phyloP scores from a whole-genome alignment of 1,284 basidiomycete genomes.

The Marasmius tenuissimus region DNA sequence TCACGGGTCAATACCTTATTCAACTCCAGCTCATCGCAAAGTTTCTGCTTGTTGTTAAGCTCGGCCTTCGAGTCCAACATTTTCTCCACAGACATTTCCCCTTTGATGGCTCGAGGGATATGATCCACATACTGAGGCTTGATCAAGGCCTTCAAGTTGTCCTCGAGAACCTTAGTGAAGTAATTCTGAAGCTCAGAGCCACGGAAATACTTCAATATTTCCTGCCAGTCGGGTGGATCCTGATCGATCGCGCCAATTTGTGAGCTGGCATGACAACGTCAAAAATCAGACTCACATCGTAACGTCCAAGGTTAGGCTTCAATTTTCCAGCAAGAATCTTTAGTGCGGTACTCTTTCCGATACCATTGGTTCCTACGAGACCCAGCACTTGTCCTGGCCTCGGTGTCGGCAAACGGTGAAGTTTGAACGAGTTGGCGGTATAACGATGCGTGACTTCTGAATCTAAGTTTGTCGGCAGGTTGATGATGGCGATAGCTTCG shows the following conservation, averaged over 20 bases:
- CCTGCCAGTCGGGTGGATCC: conserved; percentile 97
- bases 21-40: conserved; percentile 85
- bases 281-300: conserved; percentile 62
- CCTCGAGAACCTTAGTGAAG: conserved; percentile 98
- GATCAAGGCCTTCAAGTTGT: conserved; percentile 95
- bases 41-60: conserved; percentile 78
- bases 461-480: conserved; percentile 93
- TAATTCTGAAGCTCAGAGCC: conserved; percentile 98
- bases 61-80: conserved; percentile 92
- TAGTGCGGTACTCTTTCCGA: conserved; percentile 94
- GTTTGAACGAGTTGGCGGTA: conserved; percentile 96
- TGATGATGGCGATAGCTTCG: conserved; percentile 96
- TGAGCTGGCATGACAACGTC: neutral
- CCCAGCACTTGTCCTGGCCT: conserved; percentile 95
- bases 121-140: conserved; percentile 99
- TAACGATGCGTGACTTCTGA: conserved; percentile 96
- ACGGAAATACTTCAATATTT: conserved; percentile 96
- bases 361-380: conserved; percentile 97
- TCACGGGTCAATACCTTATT: conserved; percentile 84
- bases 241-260: conserved; percentile 26
- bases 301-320: conserved; percentile 90
- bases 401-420: conserved; percentile 94
- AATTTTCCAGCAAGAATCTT: conserved; percentile 95
- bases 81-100: conserved; percentile 77
- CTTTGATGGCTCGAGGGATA: conserved; percentile 95